Base-by-base conservation (phyloP, 495 filamentous ascomycete species). In the Aspergillus homomorphus region DNA sequence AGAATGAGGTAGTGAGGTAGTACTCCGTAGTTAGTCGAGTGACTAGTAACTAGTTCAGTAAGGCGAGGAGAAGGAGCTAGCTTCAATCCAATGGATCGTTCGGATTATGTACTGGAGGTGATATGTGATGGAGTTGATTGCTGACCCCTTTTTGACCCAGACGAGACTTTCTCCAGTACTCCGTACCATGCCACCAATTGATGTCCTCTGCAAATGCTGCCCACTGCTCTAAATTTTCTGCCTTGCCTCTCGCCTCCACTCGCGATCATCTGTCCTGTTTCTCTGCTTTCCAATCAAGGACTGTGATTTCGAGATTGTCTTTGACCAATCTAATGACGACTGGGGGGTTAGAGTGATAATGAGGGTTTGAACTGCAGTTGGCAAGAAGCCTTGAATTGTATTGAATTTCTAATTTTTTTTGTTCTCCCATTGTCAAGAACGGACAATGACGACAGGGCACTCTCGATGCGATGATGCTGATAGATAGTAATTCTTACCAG, bases 401-500 rank as follows among this genome's bases (percentile, higher is more conserved):
- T 12, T 5, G 33, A 38, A 12, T 38, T n/a, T n/a, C n/a, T n/a
- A n/a, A n/a, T n/a, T n/a, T n/a, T n/a, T n/a, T n/a, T n/a, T n/a
- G n/a, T n/a, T n/a, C n/a, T n/a, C n/a, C n/a, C n/a, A n/a, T n/a
- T n/a, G n/a, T n/a, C n/a, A n/a, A n/a, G n/a, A n/a, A n/a, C n/a
- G n/a, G n/a, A 38, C 33, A 38, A 38, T 38, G 33, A 38, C 33
- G 33, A 38, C 4, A 38, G 33, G n/a, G 33, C 12, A 38, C 4
- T 38, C 15, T 6, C 7, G 33, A 46, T 46, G 19, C 28, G 15
- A 30, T n/a, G 48, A 51, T 51, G 48, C 18, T 23, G 48, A 51
- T 15, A 18, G 48, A 51, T 23, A 28, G 24, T 51, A 30, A 51
- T 51, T 51, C 21, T 46, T 46, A 30, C 18, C 23, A 28, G 48